A percentile compares a stretch with the other conserved stretches of the same genome.
Conservation (phyloP, 2,329 filamentous ascomycete species). For the Microcyclospora pomicola region DNA sequence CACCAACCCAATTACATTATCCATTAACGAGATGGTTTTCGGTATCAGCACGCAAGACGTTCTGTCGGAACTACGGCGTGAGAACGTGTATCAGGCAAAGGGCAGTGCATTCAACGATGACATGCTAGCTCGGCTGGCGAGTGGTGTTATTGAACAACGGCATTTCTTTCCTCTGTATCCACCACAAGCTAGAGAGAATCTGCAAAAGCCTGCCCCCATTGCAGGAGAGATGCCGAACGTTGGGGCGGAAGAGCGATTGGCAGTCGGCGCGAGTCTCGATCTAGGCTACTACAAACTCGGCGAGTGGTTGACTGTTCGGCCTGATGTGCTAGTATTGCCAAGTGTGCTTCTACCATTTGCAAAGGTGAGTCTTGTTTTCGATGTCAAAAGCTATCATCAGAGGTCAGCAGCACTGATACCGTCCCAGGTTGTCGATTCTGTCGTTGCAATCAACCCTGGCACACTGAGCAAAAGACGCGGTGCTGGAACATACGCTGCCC, state of each 20-base stretch:
- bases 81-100: slow-evolving; percentile 56
- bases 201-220: slow-evolving; percentile 42
- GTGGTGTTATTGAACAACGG: slow-evolving; percentile 73
- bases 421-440: slow-evolving; percentile 70
- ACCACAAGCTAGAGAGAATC: slow-evolving; percentile 52
- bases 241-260: slow-evolving; percentile 34
- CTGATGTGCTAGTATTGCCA: slow-evolving; percentile 72
- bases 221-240: slow-evolving; percentile 27
- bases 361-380: slow-evolving; percentile 45
- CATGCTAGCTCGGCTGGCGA: slow-evolving; percentile 55
- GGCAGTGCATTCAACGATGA: slow-evolving; percentile 55
- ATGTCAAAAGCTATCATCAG: background rate
- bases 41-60: slow-evolving; percentile 75
- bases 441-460: slow-evolving; percentile 82
- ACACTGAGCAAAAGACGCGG: slow-evolving; percentile 71
- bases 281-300: slow-evolving; percentile 73
- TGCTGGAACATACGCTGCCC: slow-evolving; percentile 70
- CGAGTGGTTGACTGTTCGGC: slow-evolving; percentile 75
- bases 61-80: slow-evolving; percentile 52
- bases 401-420: slow-evolving; percentile 4
- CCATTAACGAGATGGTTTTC: slow-evolving; percentile 73
- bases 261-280: slow-evolving; percentile 68
- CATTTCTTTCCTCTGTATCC: slow-evolving; percentile 88
- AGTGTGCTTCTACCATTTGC: slow-evolving; percentile 76
- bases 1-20: slow-evolving; percentile 81